Evolutionary conservation across 2,329 filamentous ascomycete species (phyloP).

Genomic region (Chaetomiaceae sp.): DNA sequence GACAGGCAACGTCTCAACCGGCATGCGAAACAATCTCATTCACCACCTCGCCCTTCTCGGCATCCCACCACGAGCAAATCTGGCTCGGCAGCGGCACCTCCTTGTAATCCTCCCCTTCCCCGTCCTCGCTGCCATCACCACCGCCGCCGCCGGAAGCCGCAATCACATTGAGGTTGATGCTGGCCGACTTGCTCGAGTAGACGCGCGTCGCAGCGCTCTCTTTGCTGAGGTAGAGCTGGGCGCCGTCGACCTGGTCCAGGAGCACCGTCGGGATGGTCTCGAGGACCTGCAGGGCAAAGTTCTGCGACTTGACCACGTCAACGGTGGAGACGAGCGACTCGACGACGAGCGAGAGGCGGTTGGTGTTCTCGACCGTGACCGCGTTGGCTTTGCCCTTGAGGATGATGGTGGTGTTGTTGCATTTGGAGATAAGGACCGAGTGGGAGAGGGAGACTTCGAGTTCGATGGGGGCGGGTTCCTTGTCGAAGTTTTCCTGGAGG

Average conservation of each 20-base stretch:
- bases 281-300: constrained; percentile 90
- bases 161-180: constrained; percentile 83
- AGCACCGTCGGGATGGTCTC: constrained; percentile 74
- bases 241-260: constrained; percentile 89
- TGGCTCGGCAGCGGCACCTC: constrained; percentile 88
- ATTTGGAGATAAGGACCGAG: constrained; percentile 86
- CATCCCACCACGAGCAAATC: constrained; percentile 70
- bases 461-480: constrained; percentile 65
- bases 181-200: constrained; percentile 82
- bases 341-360: constrained; percentile 76
- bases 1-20: constrained; percentile 48
- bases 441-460: constrained; percentile 79
- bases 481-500: constrained; percentile 81
- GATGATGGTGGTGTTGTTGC: constrained; percentile 85
- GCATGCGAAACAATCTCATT: constrained; percentile 96
- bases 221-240: constrained; percentile 78
- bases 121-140: constrained; percentile 60
- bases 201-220: constrained; percentile 75
- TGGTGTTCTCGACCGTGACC: constrained; percentile 91
- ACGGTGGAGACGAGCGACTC: constrained; percentile 87
- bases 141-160: too few species aligned
- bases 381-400: constrained; percentile 93
- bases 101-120: constrained; percentile 73
- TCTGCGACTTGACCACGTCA: constrained; percentile 91
- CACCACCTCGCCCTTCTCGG: constrained; percentile 67